Evolutionary conservation across 2,329 filamentous ascomycete genomes (phyloP), one percentile per base, ranked within the genome.

Genomic region (Sordariomycetes sp.): DNA sequence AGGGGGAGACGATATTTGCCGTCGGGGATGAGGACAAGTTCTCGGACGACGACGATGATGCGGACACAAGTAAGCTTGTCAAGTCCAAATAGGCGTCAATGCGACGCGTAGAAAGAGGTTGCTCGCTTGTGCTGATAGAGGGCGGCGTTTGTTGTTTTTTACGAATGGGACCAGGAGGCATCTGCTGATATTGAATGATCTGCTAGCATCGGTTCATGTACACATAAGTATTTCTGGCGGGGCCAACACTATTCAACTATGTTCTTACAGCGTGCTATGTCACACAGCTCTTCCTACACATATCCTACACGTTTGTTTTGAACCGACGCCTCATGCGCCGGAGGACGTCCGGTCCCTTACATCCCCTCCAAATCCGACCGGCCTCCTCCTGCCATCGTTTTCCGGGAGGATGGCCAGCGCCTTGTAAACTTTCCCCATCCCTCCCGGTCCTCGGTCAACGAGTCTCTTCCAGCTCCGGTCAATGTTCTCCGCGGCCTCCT

Each of bases 381-480:
- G 90, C 39, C 80, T 71, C 47, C 87, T 75, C 40, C 65, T 70
- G 2, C 82, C 80, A 23, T 69, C 72, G 42, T 83, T 85, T 57
- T 88, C 82, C 1, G 92, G 92, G 48, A 96, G 53, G 47, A 98
- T 86, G 10, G 88, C 85, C 70, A 98, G 70, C 17, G 78, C 88
- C 62, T 96, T 95, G 57, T 98, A 98, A 16, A 94, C 65, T 61
- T 81, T 88, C 0, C 92, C 92, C 92, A 98, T 98, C 0, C 87
- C 90, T 33, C 75, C 78, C 2, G 79, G 82, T 0, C 84, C 81
- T 27, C 77, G 69, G 55, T 94, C 88, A n/a, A 95, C 75, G 33
- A 98, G 63, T 40, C 92, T 69, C 60, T 75, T 81, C 75, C 86
- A 93, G 0, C 82, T 80, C 41, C 66, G 73, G 43, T 86, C 77